Percentiles rank a stretch among this genome's conserved stretches.
phyloP scores from a whole-genome alignment of 140 eudicot genomes.

The Flaveria floridana region DNA sequence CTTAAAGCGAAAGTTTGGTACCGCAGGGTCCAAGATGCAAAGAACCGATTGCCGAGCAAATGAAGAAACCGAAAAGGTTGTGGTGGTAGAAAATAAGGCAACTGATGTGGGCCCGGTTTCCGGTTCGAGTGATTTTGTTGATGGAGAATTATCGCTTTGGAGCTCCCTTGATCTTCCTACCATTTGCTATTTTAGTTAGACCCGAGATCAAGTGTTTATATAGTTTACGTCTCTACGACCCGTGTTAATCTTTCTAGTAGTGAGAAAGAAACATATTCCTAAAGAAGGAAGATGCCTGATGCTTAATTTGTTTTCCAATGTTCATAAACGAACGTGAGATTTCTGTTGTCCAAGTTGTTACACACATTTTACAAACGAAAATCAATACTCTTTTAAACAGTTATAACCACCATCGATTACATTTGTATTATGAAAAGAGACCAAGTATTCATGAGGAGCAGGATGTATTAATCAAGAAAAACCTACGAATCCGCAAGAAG shows the following conservation, averaged over 20 bases:
- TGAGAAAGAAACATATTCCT: not conserved
- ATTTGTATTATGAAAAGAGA: no score
- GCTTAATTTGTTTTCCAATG: not conserved
- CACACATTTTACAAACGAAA: no score
- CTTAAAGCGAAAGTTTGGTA: conserved; percentile 44
- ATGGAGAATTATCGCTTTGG: conserved; percentile 47
- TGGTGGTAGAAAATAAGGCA: not conserved
- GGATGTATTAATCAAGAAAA: no score
- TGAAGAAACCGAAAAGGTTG: conserved; percentile 23
- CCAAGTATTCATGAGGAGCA: no score
- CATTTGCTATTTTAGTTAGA: conserved; percentile 45
- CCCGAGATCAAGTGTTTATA: not conserved
- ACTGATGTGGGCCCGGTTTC: conserved; percentile 25
- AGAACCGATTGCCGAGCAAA: conserved; percentile 29
- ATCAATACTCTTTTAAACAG: no score
- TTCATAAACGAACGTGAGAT: not conserved
- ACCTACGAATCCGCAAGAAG: no score
- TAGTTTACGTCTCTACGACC: not conserved
- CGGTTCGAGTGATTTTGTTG: conserved; percentile 16
- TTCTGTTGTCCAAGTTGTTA: not conserved
- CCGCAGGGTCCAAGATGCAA: conserved; percentile 33
- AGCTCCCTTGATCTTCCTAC: conserved; percentile 58
- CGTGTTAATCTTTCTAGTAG: not conserved
- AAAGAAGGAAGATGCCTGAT: not conserved
- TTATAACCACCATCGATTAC: no score